Conservation (phyloP, 345 rosid species). For the Salix koriyanagi region DNA sequence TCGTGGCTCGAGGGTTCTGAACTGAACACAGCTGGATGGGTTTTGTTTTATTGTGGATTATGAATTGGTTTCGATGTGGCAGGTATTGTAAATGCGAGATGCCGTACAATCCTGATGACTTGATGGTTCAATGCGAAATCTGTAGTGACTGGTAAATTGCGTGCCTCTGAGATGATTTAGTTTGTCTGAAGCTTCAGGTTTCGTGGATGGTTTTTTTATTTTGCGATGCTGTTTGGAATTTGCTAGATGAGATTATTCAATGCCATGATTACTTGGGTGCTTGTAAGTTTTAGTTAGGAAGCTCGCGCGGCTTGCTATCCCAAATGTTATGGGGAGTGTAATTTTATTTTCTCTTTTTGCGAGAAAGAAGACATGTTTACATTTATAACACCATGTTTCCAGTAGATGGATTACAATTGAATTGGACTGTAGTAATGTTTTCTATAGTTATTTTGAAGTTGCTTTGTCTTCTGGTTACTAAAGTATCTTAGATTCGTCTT, state of each 20-base stretch:
- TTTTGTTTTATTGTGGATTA: not conserved
- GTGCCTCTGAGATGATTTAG: not conserved
- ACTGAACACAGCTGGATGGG: not conserved
- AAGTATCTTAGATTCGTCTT: not conserved
- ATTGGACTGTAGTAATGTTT: not conserved
- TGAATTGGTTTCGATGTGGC: constrained; percentile 4
- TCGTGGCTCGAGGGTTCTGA: not conserved
- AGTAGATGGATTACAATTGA: not conserved
- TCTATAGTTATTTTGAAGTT: not conserved
- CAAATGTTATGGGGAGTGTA: not conserved
- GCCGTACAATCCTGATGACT: constrained; percentile 97
- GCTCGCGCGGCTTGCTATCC: not conserved
- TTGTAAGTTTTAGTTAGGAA: not conserved
- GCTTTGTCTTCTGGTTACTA: not conserved
- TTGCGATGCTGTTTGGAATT: not conserved
- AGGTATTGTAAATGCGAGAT: constrained; percentile 98
- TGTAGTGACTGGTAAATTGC: constrained; percentile 82
- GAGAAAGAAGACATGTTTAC: not conserved
- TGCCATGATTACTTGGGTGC: not conserved
- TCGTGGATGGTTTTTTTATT: not conserved
- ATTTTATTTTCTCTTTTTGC: not conserved
- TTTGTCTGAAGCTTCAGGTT: constrained; percentile 3
- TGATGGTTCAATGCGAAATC: constrained; percentile 94
- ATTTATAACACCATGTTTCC: not conserved
- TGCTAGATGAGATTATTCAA: not conserved